phyloP scores from a whole-genome alignment of 371 early-diverging fungal genomes.

The Batkoa obscura region DNA sequence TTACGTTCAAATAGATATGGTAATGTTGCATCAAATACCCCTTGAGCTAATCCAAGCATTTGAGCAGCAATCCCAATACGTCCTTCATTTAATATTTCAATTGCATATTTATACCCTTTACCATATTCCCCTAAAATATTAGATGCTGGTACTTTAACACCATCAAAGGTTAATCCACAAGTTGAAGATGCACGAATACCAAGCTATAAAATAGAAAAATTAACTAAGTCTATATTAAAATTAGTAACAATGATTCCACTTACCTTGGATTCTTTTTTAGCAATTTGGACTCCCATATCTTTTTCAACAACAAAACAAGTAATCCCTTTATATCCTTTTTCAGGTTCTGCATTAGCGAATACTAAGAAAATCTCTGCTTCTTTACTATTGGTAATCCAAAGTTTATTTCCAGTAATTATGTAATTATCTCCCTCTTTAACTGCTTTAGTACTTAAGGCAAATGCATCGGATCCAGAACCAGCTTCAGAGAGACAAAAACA shows the following conservation, averaged over 20 bases:
- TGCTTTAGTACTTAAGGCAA: constrained; percentile 86
- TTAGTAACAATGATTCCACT: background rate
- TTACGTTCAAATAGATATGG: constrained; percentile 91
- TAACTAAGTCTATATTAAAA: background rate
- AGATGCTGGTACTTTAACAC: constrained; percentile 66
- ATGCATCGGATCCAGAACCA: constrained; percentile 87
- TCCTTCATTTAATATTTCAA: constrained; percentile 94
- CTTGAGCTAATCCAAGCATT: constrained; percentile 94
- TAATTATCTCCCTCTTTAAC: constrained; percentile 80
- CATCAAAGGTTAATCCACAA: constrained; percentile 84
- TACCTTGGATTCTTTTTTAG: constrained; percentile 92
- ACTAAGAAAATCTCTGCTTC: constrained; percentile 93
- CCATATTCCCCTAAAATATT: constrained; percentile 87
- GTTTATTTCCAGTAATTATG: constrained; percentile 77
- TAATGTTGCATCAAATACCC: constrained; percentile 73
- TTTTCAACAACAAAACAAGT: constrained; percentile 94
- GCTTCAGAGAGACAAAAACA: constrained; percentile 92
- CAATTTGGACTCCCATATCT: constrained; percentile 81
- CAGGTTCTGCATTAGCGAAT: constrained; percentile 90
- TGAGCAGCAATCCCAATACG: constrained; percentile 97
- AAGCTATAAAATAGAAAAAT: constrained; percentile 23
- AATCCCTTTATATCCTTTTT: constrained; percentile 94
- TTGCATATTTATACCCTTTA: constrained; percentile 96
- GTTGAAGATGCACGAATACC: constrained; percentile 95
- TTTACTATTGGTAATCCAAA: constrained; percentile 78